Evolutionary conservation across 192 early-diverging fungal genomes (phyloP).

Genomic region (Backusella mclennaniae): DNA sequence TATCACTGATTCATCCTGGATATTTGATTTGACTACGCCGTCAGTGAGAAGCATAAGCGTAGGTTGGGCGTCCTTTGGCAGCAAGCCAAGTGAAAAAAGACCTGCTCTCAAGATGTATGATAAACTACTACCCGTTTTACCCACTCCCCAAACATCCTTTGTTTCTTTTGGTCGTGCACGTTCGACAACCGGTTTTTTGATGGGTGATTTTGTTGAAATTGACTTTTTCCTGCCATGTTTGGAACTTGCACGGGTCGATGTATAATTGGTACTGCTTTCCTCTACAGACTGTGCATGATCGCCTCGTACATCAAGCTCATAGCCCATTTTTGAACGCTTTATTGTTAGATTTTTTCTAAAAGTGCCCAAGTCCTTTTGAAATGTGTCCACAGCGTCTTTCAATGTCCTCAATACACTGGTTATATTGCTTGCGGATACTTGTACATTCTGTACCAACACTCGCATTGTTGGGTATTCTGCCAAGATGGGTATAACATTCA

Average conservation of each 20-base stretch:
- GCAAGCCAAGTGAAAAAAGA: conserved; percentile 45
- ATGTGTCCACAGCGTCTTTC: conserved; percentile 36
- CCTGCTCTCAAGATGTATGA: conserved; percentile 59
- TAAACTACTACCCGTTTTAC: conserved; percentile 53
- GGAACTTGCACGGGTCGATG: background rate
- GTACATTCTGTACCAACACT: conserved; percentile 49
- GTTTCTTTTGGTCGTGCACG: conserved; percentile 7
- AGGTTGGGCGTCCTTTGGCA: conserved; percentile 42
- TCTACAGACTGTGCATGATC: conserved; percentile 14
- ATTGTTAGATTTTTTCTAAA: conserved; percentile 43
- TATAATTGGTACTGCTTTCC: background rate
- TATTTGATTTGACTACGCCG: conserved; percentile 73
- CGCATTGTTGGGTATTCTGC: conserved; percentile 60
- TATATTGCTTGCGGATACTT: conserved; percentile 40
- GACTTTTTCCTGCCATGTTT: background rate
- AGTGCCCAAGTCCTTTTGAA: conserved; percentile 40
- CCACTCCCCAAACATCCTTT: conserved; percentile 57
- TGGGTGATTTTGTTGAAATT: background rate
- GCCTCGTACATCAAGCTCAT: conserved; percentile 40
- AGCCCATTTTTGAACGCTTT: conserved; percentile 42
- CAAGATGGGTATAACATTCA: conserved; percentile 53
- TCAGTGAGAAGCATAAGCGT: conserved; percentile 68
- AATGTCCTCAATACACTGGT: conserved; percentile 38
- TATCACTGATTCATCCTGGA: conserved; percentile 55
- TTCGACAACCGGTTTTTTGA: background rate